phyloP scores from a whole-genome alignment of 495 filamentous ascomycete species.

The Penicillium maclennaniae region DNA sequence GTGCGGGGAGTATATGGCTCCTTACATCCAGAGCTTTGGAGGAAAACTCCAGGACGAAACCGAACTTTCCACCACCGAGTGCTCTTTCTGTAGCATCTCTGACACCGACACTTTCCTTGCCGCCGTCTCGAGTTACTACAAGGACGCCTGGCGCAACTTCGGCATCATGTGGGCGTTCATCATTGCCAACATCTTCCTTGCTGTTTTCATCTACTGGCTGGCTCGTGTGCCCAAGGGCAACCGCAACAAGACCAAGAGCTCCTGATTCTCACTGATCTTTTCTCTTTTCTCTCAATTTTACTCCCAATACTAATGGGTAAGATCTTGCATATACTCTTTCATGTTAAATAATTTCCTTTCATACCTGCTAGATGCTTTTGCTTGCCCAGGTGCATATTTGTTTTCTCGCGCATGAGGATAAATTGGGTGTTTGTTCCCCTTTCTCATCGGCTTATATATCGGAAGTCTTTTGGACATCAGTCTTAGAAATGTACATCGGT shows the following conservation, averaged over 20 bases:
- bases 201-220: slow-evolving; percentile 74
- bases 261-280: slow-evolving; percentile 2
- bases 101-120: slow-evolving; percentile 62
- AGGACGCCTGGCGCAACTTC: slow-evolving; percentile 69
- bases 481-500: not conserved
- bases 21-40: slow-evolving; percentile 45
- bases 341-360: not conserved
- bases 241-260: slow-evolving; percentile 15
- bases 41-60: slow-evolving; percentile 51
- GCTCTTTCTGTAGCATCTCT: slow-evolving; percentile 58
- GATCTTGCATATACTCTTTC: not conserved
- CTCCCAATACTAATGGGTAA: not conserved
- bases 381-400: not conserved
- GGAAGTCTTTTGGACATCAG: not conserved
- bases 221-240: slow-evolving; percentile 67
- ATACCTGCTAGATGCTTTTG: not conserved
- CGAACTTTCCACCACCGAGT: slow-evolving; percentile 46
- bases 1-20: slow-evolving; percentile 54
- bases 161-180: slow-evolving; percentile 65
- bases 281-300: not conserved
- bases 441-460: not conserved
- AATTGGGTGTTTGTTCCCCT: not conserved
- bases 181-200: slow-evolving; percentile 65
- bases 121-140: slow-evolving; percentile 45
- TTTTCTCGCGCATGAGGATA: not conserved